Base-by-base conservation (phyloP, 306 rosid genomes). In the Prunus davidiana region DNA sequence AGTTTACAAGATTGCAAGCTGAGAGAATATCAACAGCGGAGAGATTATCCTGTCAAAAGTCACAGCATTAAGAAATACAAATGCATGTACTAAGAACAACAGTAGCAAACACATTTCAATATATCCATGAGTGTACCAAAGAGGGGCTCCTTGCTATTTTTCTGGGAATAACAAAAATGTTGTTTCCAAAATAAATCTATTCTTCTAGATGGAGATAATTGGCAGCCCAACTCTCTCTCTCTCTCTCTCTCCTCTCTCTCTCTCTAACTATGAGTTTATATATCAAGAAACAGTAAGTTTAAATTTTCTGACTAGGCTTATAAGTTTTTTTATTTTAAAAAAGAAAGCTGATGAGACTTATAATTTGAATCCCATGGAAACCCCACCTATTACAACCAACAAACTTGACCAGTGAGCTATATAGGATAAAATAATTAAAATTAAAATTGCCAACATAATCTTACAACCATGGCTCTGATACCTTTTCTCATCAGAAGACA, bases 11-110 rank as follows among this genome's bases (percentile, higher is more conserved):
- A 84, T 95, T 95, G 89, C 98, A 95, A 3, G 97, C 91, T 14
- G 98, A 95, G 82, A 95, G 97, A 82, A 95, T 95, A 82, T 95
- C 98, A 69, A 95, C 97, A n/a, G 93, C 97, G 50, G 98, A 95
- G 76, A 95, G 98, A 86, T 95, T 95, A 88, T 95, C 98, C 98
- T 94, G 93, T 74, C 80, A 87, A 90, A 41, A 76, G 75, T 79
- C 78, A 86, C 81, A 76, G 57, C 41, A 66, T 73, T 80, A 41
- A 79, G 82, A 68, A 69, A 75, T 64, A 74, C 58, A 69, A 67
- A 51, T 64, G 73, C 30, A 78, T 20, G 4, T 32, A 75, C 71
- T 57, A 78, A 78, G 72, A 81, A 71, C 64, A 61, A 72, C 70
- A 16, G 67, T 41, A 80, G 71, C 56, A 75, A 76, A 72, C 79